Conservation (phyloP, 345 rosid genomes). For the Salix suchowensis region DNA sequence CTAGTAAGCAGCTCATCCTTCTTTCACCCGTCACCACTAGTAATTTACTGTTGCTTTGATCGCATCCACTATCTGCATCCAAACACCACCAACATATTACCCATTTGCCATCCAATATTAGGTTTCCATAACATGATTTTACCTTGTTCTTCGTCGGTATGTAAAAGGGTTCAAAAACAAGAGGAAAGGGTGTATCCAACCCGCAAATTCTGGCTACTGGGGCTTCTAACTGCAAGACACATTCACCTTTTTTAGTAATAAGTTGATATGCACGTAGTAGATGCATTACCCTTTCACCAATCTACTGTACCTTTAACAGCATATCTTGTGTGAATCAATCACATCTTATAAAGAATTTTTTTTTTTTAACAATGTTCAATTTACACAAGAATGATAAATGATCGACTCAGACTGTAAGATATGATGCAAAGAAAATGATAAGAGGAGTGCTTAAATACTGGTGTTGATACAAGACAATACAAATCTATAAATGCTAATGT, state of each 20-base stretch:
- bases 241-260: neutral
- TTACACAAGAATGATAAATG: too few relatives aligned
- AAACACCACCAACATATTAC: neutral
- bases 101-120: neutral
- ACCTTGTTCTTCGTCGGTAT: constrained; percentile 86
- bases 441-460: neutral
- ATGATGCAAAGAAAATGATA: too few relatives aligned
- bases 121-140: neutral
- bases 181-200: constrained; percentile 86
- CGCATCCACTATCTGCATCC: constrained; percentile 73
- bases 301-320: too few relatives aligned
- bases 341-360: too few relatives aligned
- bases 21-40: constrained; percentile 16
- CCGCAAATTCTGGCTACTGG: constrained; percentile 86
- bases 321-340: too few relatives aligned
- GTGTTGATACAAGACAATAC: neutral
- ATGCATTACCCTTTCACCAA: too few relatives aligned
- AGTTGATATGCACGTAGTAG: neutral
- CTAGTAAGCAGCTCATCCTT: constrained; percentile 32
- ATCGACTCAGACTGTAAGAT: too few relatives aligned
- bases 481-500: neutral
- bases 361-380: too few relatives aligned
- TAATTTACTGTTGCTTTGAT: constrained; percentile 71
- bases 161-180: constrained; percentile 87
- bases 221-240: constrained; percentile 70